Evolutionary conservation across 352 stramenopile genomes (phyloP).

Genomic region (Peronospora destructor): DNA sequence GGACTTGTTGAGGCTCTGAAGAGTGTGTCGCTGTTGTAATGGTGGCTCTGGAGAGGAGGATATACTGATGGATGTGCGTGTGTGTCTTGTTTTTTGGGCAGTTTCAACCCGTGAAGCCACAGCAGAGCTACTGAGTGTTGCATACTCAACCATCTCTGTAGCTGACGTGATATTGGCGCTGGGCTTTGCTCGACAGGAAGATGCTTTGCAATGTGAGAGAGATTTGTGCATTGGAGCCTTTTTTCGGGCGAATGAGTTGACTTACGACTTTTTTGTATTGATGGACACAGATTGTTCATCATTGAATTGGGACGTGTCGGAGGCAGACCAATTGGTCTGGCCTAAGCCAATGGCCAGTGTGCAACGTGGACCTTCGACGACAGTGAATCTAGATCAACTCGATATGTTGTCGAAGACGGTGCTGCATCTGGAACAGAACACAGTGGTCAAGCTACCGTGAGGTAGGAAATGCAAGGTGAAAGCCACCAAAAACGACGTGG

Average conservation of each 20-base stretch:
- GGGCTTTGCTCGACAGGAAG: slow-evolving; percentile 42
- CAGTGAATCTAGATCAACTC: slow-evolving; percentile 46
- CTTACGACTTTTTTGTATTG: not conserved
- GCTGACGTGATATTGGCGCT: slow-evolving; percentile 37
- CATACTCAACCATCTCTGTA: slow-evolving; percentile 57
- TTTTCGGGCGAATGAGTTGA: too few species aligned
- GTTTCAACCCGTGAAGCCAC: slow-evolving; percentile 44
- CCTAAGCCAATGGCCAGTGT: slow-evolving; percentile 36
- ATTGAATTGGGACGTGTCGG: slow-evolving; percentile 41
- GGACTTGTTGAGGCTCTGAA: slow-evolving; percentile 40
- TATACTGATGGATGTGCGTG: not conserved
- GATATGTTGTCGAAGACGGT: slow-evolving; percentile 60
- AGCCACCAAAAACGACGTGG: not conserved
- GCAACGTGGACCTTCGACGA: slow-evolving; percentile 13
- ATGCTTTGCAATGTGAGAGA: slow-evolving; percentile 40
- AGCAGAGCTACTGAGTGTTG: slow-evolving; percentile 47
- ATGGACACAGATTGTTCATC: slow-evolving; percentile 37
- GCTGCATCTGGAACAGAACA: slow-evolving; percentile 70
- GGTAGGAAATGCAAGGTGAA: not conserved
- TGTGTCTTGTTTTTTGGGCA: slow-evolving; percentile 12
- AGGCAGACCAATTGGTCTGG: slow-evolving; percentile 31
- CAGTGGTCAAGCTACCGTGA: slow-evolving; percentile 50
- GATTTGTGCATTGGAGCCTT: not conserved
- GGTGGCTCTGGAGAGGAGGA: not conserved
- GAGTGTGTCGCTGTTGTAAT: slow-evolving; percentile 20